Base-by-base conservation (phyloP, 2,329 filamentous ascomycete species). In the Chrysoporthe deuterocubensis region DNA sequence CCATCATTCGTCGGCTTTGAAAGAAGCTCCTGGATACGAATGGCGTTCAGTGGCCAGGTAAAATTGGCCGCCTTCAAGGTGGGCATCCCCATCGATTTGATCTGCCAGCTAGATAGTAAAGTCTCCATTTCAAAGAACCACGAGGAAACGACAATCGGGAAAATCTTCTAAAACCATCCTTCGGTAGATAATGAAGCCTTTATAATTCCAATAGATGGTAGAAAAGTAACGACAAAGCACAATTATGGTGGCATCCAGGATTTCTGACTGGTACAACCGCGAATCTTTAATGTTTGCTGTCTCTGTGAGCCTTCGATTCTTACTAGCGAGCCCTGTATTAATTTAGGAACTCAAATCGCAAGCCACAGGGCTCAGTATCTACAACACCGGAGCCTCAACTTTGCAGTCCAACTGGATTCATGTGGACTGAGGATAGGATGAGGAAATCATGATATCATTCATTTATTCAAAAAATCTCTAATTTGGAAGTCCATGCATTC, bases 261-360 rank as follows among this genome's bases (percentile, higher is more conserved):
- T 13, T 18, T n/a, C 32, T 57, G 54, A 57, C n/a, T 57, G 54
- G 54, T n/a, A 14, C 14, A 57, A 14, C 54, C 4, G 34, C 5
- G 6, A 7, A 6, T 34, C 34, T 3, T 40, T 32, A 40, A 40
- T 32, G 54, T 40, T 57, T 4, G 5, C 32, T 9, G 32, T 8
- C 14, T 37, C 54, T 40, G 34, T 6, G 16, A 11, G 34, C 54
- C 54, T n/a, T 37, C 18, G 16, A 32, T 67, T 62, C 26, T 67
- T 21, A 16, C 21, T 4, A 54, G 13, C 16, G 13, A 13, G 26
- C n/a, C 48, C 26, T 21, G 26, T 26, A 26, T 26, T 26, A 26
- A 26, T 26, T 26, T 26, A 2, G 2, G 26, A 2, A 2, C 26
- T 26, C 26, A 26, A 26, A 26, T 26, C 26, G 48, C 11, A 9